Evolutionary conservation across 2,329 filamentous ascomycete species (phyloP).

Genomic region (Penicillium vulpinum): DNA sequence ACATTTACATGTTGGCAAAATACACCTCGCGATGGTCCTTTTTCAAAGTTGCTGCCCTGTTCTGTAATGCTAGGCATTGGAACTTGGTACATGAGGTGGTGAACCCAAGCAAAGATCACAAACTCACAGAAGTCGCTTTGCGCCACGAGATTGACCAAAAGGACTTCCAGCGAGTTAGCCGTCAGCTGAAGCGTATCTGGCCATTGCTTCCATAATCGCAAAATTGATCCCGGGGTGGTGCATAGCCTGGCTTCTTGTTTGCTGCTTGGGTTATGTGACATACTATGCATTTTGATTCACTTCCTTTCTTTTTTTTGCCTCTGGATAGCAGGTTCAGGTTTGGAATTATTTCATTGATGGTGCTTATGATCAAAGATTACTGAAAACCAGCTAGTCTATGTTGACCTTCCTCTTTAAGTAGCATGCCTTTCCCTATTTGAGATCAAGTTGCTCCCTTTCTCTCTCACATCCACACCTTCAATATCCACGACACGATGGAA

Average conservation of each 20-base stretch:
- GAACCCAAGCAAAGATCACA: slow-evolving; percentile 44
- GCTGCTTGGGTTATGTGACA: background rate
- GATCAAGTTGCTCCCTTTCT: background rate
- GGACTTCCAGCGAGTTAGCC: slow-evolving; percentile 33
- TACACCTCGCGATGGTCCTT: slow-evolving; percentile 47
- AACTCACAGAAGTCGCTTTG: slow-evolving; percentile 38
- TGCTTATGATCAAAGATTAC: background rate
- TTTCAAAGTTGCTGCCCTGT: slow-evolving; percentile 38
- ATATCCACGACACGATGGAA: background rate
- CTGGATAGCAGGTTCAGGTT: background rate
- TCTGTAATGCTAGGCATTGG: slow-evolving; percentile 30
- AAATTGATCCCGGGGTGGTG: background rate
- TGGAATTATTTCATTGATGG: background rate
- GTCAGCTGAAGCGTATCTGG: slow-evolving; percentile 35
- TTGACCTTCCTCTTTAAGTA: too few relatives aligned
- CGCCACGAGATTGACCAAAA: slow-evolving; percentile 41
- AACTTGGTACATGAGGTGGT: slow-evolving; percentile 44
- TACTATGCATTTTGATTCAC: too few relatives aligned
- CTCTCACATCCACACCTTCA: background rate
- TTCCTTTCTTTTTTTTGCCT: background rate
- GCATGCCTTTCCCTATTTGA: fast-evolving
- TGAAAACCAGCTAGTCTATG: background rate
- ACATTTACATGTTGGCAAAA: slow-evolving; percentile 49
- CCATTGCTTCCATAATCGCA: slow-evolving; percentile 33
- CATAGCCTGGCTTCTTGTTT: background rate